Evolutionary conservation across 2,329 filamentous ascomycete species (phyloP), one percentile per base, ranked within the genome.

Genomic region (Biscogniauxia sp.): DNA sequence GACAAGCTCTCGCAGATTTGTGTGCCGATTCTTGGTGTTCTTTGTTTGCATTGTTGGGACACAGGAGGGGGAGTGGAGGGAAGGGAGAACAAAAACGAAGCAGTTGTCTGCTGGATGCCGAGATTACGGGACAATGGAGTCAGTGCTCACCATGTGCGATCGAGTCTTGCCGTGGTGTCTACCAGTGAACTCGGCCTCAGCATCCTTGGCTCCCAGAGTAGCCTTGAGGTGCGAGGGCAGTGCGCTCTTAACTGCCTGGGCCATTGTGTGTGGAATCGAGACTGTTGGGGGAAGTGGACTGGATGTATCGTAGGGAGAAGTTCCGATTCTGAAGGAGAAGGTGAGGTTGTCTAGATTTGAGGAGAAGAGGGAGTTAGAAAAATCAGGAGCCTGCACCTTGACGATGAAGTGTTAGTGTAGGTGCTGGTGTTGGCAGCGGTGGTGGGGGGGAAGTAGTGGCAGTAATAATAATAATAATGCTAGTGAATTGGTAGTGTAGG

Each of bases 161-260:
- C 90, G 89, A 69, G 89, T 90, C 85, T 93, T 93, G 80, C 90
- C 90, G 77, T 93, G 90, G 75, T 92, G 91, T 75, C 88, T 87
- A 69, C 83, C 82, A 70, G 83, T 79, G 67, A 87, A 82, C 66
- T 79, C 80, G 65, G 73, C 72, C 64, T 80, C 79, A 55, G 76
- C 78, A 64, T 77, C 82, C 69, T 71, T 71, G 55, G 71, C 79
- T 62, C 67, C 69, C 32, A 73, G 72, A 61, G 79, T 78, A 64
- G 88, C 84, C 84, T 92, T 94, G 72, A 97, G 84, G 83, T 96
- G 94, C 51, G 90, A 83, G 66, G 93, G 92, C 70, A 97, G 81
- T 66, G 91, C 90, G 79, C 86, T 88, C 82, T 86, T 92, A 70
- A 88, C 80, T 69, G 82, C 81, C 73, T 86, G 83, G 66, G 90